Base-by-base conservation (phyloP, 2,329 filamentous ascomycete genomes). In the Sporothrix humicola region DNA sequence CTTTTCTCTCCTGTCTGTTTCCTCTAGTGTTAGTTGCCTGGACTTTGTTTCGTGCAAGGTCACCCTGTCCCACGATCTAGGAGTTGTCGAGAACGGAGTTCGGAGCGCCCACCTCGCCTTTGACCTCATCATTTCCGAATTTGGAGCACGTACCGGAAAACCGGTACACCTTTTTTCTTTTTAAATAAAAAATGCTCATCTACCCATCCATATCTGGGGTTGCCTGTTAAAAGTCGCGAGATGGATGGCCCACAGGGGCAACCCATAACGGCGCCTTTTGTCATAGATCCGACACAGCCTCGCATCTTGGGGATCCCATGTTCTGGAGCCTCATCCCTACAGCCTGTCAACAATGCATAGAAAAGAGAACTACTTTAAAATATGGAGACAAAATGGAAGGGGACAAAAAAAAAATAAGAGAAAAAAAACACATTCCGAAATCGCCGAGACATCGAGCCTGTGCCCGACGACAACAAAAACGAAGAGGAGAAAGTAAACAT, bases 261-360 rank as follows among this genome's bases (percentile, higher is more conserved):
- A 59, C 52, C 52, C 52, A 56, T 23, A 37, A 26, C 26, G 61
- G 61, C 61, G 61, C 61, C 61, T 48, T 42, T 66, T 48, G 52
- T 23, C 2, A 4, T 15, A 23, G 9, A 46, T 65, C 42, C 42
- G 42, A 48, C 61, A 26, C 42, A 66, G 61, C 61, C 61, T 63
- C 58, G 58, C 26, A 63, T 42, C 31, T 44, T 12, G 17, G 50
- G 9, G 5, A 42, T 17, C 58, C 44, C 58, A 20, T 26, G 42
- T 15, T 63, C 17, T 42, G 26, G 12, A 48, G 42, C 4, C n/a
- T 20, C 61, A 48, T 3, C 12, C 4, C 9, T 12, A 5, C n/a
- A 8, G 20, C 20, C 52, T 26, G 31, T 37, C 31, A 37, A 37
- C 31, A 37, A 37, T 37, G 31, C 31, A 37, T 37, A 37, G 31